Percentiles rank a stretch among this genome's conserved stretches.
These are phyloP conservation scores for Xylariales sp. DNA, from an alignment of 2,329 filamentous ascomycete genomes.

Conservation along the genomic window DNA sequence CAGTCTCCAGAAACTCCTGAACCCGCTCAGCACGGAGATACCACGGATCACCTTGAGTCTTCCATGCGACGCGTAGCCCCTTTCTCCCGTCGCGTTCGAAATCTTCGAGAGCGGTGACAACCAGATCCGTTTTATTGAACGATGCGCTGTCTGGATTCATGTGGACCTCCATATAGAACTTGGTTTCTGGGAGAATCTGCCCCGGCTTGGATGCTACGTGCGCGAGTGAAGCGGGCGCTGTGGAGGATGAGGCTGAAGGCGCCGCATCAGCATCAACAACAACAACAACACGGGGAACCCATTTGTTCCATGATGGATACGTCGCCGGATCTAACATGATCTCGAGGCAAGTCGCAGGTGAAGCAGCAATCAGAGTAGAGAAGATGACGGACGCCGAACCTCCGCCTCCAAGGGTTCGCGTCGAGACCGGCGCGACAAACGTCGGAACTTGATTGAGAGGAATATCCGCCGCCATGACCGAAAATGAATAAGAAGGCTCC, in stretches of 20 bases:
- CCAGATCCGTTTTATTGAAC: constrained; percentile 15
- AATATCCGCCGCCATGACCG: constrained; percentile 10
- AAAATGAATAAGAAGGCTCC: not conserved
- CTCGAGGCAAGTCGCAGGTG: constrained; percentile 26
- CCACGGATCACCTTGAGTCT: constrained; percentile 25
- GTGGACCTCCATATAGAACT: constrained; percentile 30
- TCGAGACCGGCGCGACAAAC: constrained; percentile 19
- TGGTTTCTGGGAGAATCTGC: constrained; percentile 25
- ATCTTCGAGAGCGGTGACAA: constrained; percentile 28
- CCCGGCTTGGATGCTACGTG: constrained; percentile 13
- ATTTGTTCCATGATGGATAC: constrained; percentile 33
- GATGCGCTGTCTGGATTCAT: constrained; percentile 21
- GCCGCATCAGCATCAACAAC: constrained; percentile 18
- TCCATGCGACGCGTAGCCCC: constrained; percentile 37
- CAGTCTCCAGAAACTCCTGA: constrained; percentile 36
- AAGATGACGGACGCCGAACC: constrained; percentile 26
- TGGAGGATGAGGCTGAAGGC: constrained; percentile 3
- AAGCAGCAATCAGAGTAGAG: constrained; percentile 28
- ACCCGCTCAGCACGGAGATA: constrained; percentile 34
- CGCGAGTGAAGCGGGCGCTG: constrained; percentile 12
- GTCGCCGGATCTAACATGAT: constrained; percentile 25
- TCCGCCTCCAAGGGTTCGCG: constrained; percentile 25
- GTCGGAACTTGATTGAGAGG: constrained; percentile 14
- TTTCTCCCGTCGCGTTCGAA: constrained; percentile 23
- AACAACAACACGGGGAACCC: constrained; percentile 23